A percentile compares a stretch with the other conserved stretches of the same genome.
Conservation (phyloP, 2,329 filamentous ascomycete species). For the Colletotrichum theobromicola region DNA sequence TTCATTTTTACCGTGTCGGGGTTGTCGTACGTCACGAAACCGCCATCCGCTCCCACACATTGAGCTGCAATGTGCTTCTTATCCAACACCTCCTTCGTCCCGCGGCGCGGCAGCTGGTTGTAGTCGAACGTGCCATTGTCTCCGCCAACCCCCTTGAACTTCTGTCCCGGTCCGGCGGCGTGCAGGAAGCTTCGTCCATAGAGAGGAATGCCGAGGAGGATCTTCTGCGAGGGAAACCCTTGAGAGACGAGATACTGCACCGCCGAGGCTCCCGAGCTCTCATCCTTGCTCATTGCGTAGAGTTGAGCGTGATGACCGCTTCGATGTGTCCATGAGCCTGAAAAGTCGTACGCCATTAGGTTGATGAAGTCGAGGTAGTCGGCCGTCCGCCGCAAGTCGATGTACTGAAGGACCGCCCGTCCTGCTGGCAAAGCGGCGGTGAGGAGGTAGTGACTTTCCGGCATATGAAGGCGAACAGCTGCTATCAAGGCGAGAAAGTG, state of each 20-base stretch:
- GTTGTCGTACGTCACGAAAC: conserved; percentile 83
- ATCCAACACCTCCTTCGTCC: conserved; percentile 71
- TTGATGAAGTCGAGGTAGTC: conserved; percentile 77
- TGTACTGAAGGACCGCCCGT: conserved; percentile 69
- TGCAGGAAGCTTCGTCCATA: conserved; percentile 79
- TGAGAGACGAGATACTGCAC: conserved; percentile 69
- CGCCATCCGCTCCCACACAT: conserved; percentile 75
- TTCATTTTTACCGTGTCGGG: conserved; percentile 78
- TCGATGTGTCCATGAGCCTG: conserved; percentile 70
- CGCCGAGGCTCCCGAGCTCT: conserved; percentile 69
- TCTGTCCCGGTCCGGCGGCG: conserved; percentile 68
- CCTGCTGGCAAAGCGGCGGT: conserved; percentile 76
- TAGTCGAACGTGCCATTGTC: conserved; percentile 79
- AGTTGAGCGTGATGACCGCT: conserved; percentile 81
- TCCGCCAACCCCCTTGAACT: conserved; percentile 59
- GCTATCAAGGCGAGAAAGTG: conserved; percentile 75
- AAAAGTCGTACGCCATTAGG: conserved; percentile 82
- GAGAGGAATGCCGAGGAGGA: conserved; percentile 76
- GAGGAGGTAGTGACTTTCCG: conserved; percentile 70
- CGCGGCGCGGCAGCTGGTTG: conserved; percentile 65
- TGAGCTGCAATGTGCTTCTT: conserved; percentile 71
- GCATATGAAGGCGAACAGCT: conserved; percentile 69
- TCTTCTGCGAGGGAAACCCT: conserved; percentile 73
- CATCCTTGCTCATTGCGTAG: conserved; percentile 63
- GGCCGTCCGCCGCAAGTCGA: conserved; percentile 68